Evolutionary conservation across 2,329 filamentous ascomycete species (phyloP), one percentile per base, ranked within the genome.

Genomic region (Orbilia brochopaga): DNA sequence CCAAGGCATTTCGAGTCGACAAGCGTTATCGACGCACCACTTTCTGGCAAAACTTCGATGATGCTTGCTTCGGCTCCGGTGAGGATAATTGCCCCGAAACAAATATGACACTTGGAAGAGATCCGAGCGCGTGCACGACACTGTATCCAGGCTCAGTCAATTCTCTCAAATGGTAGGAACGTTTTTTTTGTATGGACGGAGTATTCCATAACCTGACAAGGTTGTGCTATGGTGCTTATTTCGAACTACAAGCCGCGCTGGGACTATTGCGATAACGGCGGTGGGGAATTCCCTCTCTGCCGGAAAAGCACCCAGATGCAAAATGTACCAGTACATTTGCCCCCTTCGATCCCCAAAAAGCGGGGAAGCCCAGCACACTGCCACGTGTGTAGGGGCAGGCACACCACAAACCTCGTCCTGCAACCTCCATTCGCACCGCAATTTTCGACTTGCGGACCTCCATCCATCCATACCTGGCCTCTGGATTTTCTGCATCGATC

Each of bases 311-410:
- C 13, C 21, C 24, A 27, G 32, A 64, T 59, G 19, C 53, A 52
- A n/a, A 53, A 64, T 52, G 66, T 70, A 70, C 66, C 59, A 50
- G 66, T 70, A 70, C 66, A 70, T 60, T 42, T 64, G 7, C 15
- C 27, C 27, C 6, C 54, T 24, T 21, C 13, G 42, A 40, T 50
- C 24, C 24, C 32, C 37, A 70, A 64, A 57, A 70, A 64, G 66
- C 66, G 66, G 66, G 66, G 66, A 70, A 64, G 37, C 21, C 58
- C 30, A 52, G 51, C 54, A 32, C 27, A 32, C 27, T 32, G 66
- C 66, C 66, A 70, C 66, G 66, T 64, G 65, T 63, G 59, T 32
- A 62, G 15, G 66, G 27, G 27, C 27, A 42, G 37, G 56, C 61
- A 62, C 59, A 58, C 66, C 46, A 32, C 42, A 42, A 17, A 64